A percentile compares a stretch with the other conserved stretches of the same genome.
Evolutionary conservation across 192 early-diverging fungal species (phyloP).

Genomic region (Cladochytrium replicatum): DNA sequence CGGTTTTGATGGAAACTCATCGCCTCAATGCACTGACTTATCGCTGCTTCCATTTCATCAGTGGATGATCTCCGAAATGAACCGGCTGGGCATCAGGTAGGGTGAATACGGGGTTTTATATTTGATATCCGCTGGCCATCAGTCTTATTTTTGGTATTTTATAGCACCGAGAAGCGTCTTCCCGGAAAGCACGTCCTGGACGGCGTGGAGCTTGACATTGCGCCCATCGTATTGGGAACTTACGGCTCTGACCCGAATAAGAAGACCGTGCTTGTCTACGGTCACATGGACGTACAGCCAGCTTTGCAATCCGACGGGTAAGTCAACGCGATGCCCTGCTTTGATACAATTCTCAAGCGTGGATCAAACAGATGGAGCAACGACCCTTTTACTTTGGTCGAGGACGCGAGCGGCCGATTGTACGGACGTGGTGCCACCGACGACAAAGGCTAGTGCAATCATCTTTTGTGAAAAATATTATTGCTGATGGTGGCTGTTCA

Average conservation of each 20-base stretch:
- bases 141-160: not conserved
- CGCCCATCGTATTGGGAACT: constrained; percentile 83
- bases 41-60: constrained; percentile 1
- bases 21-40: constrained; percentile 1
- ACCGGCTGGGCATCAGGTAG: constrained; percentile 58
- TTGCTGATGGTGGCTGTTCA: not conserved
- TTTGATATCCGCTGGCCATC: not conserved
- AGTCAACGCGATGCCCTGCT: not conserved
- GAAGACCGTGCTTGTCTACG: constrained; percentile 94
- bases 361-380: constrained; percentile 63
- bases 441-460: constrained; percentile 87
- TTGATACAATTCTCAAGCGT: not conserved
- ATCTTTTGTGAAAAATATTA: constrained; percentile 1
- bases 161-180: constrained; percentile 46
- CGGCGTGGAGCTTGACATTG: constrained; percentile 66
- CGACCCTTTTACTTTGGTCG: constrained; percentile 81
- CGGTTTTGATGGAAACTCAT: not conserved
- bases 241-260: constrained; percentile 85
- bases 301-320: constrained; percentile 40
- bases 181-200: constrained; percentile 80
- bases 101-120: constrained; percentile 15
- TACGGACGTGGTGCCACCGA: constrained; percentile 89
- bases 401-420: constrained; percentile 73
- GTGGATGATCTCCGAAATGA: constrained; percentile 68
- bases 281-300: constrained; percentile 97